Conservation (phyloP, 805 yeast genomes). For the Yarrowia sp. region DNA sequence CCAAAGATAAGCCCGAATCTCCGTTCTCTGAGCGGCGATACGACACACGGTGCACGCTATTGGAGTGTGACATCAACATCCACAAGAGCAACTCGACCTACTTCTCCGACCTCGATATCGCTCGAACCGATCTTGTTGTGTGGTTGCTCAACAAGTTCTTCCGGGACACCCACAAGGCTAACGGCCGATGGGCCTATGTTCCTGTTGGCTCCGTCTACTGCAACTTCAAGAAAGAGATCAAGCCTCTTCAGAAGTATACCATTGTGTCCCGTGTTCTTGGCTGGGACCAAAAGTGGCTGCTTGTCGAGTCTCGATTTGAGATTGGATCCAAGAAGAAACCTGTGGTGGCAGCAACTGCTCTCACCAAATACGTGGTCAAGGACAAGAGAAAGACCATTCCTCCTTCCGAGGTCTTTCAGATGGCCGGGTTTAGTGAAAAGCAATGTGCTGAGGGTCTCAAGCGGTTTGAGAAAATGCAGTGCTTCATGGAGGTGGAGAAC, state of each 20-base stretch:
- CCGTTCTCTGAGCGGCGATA: slow-evolving; percentile 45
- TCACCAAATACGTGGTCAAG: slow-evolving; percentile 81
- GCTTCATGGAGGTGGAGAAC: slow-evolving; percentile 1
- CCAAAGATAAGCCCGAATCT: slow-evolving; percentile 28
- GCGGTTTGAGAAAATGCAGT: slow-evolving; percentile 30
- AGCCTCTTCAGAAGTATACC: slow-evolving; percentile 56
- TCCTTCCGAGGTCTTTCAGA: slow-evolving; percentile 57
- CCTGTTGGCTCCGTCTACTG: slow-evolving; percentile 76
- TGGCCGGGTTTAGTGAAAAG: slow-evolving; percentile 54
- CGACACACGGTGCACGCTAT: slow-evolving; percentile 60
- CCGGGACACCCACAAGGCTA: slow-evolving; percentile 43
- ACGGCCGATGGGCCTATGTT: slow-evolving; percentile 50
- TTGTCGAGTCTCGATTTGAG: slow-evolving; percentile 60
- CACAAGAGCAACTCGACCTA: slow-evolving; percentile 89
- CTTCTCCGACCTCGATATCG: slow-evolving; percentile 73
- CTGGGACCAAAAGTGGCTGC: slow-evolving; percentile 89
- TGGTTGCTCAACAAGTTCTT: slow-evolving; percentile 57
- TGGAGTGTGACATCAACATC: slow-evolving; percentile 80
- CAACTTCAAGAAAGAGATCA: slow-evolving; percentile 68
- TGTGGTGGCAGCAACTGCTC: slow-evolving; percentile 53
- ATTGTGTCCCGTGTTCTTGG: slow-evolving; percentile 61
- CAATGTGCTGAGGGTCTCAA: slow-evolving; percentile 37
- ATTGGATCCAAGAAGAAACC: slow-evolving; percentile 38
- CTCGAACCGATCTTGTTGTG: slow-evolving; percentile 62
- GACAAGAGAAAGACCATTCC: slow-evolving; percentile 68